Evolutionary conservation across 345 rosid species (phyloP), one percentile per base, ranked within the genome.

Genomic region (Eucalyptus sp.): DNA sequence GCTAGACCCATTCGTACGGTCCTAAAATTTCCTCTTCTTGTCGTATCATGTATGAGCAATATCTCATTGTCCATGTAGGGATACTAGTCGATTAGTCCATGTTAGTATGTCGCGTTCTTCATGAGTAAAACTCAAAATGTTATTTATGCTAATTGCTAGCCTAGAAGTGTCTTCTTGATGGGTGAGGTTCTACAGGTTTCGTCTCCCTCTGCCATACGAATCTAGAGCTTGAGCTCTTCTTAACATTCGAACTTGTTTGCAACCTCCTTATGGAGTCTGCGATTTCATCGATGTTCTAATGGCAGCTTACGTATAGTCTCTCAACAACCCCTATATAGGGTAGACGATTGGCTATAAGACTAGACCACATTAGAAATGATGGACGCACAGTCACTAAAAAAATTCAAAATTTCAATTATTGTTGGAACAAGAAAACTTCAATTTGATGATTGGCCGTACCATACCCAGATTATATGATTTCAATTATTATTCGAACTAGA

Each of bases 21-120:
- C 37, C 60, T 50, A 11, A 27, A 52, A 10, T 46, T 83, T 27
- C 43, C 10, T 12, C 10, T 54, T 4, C 18, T 86, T n/a, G 50
- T 86, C 41, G 87, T 86, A 27, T 31, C 44, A 17, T 87, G 51
- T 25, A 86, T 89, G 86, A 66, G 51, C 90, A 89, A 89, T 89
- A 51, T 89, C 90, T 89, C 90, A 89, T 89, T 89, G 90, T 89
- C 84, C 64, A 86, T 86, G 29, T 86, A 50, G 58, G 58, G 58
- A 50, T n/a, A 10, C 86, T 13, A 31, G 51, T 25, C 48, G 54
- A 81, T 48, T 6, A 84, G 33, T 5, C 31, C 20, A 54, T 54
- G 29, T 12, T 54, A 10, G n/a, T 22, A 29, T 5, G 49, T 44
- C 43, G 10, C 29, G 88, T 16, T 10, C 88, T 33, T 56, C 48